Evolutionary conservation across 441 rosid species (phyloP), one percentile per base, ranked within the genome.

Genomic region (Mallotus japonicus): DNA sequence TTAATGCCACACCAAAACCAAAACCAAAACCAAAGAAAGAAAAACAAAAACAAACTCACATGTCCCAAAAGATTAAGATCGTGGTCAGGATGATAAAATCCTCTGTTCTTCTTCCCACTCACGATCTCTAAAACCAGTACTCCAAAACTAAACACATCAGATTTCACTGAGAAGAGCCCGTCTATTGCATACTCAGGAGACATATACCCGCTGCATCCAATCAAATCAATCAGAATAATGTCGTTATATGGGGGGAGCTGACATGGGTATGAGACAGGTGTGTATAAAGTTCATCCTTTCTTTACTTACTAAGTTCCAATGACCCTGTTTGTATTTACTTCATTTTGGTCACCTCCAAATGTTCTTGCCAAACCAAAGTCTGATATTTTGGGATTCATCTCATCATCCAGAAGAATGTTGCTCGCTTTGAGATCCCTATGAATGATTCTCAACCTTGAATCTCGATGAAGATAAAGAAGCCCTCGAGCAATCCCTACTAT

Each of bases 381-480:
- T 17, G 77, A 76, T 49, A 78, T 76, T 73, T 76, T 83, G 28
- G 78, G 79, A 67, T 74, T 76, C 79, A 73, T 50, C 46, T 76
- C 76, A 65, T 55, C 75, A 66, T 79, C 83, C 14, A 81, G 73
- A 28, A 79, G 76, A 37, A 79, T 81, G 54, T 81, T 81, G 49
- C 75, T 67, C 46, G 84, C 85, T 82, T 92, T 91, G 3, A 88
- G 71, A 80, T 91, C 92, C 66, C 92, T 80, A 67, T 91, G 95
- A 72, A 88, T 90, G 62, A 87, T 87, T 77, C 88, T 76, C 42
- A 87, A 81, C 67, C 92, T 89, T 24, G 92, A 90, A 77, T 92
- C 98, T 81, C 90, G 78, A 66, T 92, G 95, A 14, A 92, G 93
- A 76, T 92, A 92, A 58, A 92, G 83, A 46, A 90, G 94, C 59